These are phyloP conservation scores for Podospora pseudocomata DNA, from an alignment of 495 filamentous ascomycete species.

Conservation along the genomic window DNA sequence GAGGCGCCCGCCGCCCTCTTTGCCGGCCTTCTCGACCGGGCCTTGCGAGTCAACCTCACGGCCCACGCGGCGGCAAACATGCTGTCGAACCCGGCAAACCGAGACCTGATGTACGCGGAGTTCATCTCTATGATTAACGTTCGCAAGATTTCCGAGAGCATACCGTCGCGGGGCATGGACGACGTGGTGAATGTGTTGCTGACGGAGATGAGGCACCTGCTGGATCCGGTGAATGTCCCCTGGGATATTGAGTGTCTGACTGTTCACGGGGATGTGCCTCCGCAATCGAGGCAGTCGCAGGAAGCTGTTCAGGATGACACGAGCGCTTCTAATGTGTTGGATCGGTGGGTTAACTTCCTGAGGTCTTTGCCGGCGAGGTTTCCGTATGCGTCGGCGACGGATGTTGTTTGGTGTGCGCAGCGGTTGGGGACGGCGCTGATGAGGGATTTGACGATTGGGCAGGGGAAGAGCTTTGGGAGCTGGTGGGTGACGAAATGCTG, in stretches of 20 bases:
- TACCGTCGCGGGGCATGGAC: conserved; percentile 60
- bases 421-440: conserved; percentile 65
- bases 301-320: conserved; percentile 18
- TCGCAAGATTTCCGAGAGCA: conserved; percentile 58
- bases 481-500: conserved; percentile 99
- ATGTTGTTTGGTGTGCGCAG: conserved; percentile 66
- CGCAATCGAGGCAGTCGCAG: conserved; percentile 38
- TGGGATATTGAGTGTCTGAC: conserved; percentile 54
- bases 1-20: conserved; percentile 87
- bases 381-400: conserved; percentile 61
- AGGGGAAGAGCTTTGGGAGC: conserved; percentile 81
- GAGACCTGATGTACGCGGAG: conserved; percentile 89
- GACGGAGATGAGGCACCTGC: conserved; percentile 66
- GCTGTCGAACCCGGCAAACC: conserved; percentile 65
- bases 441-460: conserved; percentile 75
- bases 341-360: conserved; percentile 83
- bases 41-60: conserved; percentile 84
- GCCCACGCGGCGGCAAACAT: conserved; percentile 81
- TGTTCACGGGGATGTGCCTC: conserved; percentile 51
- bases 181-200: conserved; percentile 67
- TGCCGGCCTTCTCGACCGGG: conserved; percentile 74
- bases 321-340: conserved; percentile 62
- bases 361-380: conserved; percentile 70
- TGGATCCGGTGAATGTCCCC: conserved; percentile 58
- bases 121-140: conserved; percentile 80